Conservation (phyloP, 176 grass and related monocot species). For the Cymbopogon citratus region DNA sequence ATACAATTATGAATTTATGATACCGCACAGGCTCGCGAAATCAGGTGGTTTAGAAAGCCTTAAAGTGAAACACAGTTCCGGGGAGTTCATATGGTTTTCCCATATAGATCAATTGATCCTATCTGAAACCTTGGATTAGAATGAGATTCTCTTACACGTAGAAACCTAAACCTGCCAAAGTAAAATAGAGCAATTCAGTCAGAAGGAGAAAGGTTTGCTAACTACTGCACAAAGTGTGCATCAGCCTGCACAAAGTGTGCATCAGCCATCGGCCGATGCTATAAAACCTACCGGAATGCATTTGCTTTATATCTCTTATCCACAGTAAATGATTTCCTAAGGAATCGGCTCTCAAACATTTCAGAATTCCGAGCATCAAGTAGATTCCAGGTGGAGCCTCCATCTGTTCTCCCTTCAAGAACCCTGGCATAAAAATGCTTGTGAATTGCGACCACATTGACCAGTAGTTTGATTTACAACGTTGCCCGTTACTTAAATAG, state of each 20-base stretch:
- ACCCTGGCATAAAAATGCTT: constrained; percentile 45
- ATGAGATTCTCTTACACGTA: constrained; percentile 56
- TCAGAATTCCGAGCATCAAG: constrained; percentile 60
- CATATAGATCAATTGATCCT: constrained; percentile 81
- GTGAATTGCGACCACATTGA: not conserved
- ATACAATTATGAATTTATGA: not conserved
- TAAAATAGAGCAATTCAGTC: constrained; percentile 2
- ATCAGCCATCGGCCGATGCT: not conserved
- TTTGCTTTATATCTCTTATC: constrained; percentile 38
- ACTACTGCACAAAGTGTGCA: not conserved
- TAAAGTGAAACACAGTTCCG: not conserved
- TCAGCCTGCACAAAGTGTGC: not conserved
- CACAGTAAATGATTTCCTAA: constrained; percentile 60
- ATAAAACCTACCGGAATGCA: constrained; percentile 60
- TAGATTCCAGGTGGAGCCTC: constrained; percentile 62
- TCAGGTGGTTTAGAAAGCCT: not conserved
- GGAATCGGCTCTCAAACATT: constrained; percentile 63
- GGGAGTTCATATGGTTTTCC: constrained; percentile 23
- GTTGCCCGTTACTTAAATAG: not conserved
- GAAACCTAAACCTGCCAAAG: constrained; percentile 63
- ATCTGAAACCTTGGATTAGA: constrained; percentile 89
- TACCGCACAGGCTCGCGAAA: not conserved
- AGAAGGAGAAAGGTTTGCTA: not conserved
- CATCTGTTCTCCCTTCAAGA: constrained; percentile 67
- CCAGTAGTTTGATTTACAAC: not conserved